phyloP scores from a whole-genome alignment of 495 filamentous ascomycete species.

The Penicillium cataractarum region DNA sequence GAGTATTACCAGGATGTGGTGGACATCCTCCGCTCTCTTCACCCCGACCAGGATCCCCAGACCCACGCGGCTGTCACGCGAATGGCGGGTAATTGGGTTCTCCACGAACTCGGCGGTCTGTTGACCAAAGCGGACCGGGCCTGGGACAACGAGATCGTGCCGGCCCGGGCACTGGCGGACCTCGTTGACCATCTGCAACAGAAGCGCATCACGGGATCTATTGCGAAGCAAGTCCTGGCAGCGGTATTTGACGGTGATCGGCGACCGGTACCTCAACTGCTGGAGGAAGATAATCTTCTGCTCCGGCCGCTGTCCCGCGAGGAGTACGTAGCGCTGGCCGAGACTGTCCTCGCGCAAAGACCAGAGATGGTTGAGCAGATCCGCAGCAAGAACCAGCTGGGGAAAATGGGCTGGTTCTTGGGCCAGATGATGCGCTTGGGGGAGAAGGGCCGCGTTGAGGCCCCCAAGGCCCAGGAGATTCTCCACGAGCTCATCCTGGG shows the following conservation, averaged over 20 bases:
- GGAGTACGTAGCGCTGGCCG: conserved; percentile 50
- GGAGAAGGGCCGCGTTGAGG: conserved; percentile 76
- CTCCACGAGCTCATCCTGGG: conserved; percentile 59
- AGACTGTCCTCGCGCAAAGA: conserved; percentile 51
- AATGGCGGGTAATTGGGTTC: conserved; percentile 69
- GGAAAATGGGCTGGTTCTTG: conserved; percentile 85
- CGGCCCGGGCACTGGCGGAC: conserved; percentile 62
- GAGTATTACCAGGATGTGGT: conserved; percentile 83
- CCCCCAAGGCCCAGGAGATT: conserved; percentile 67
- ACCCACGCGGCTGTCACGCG: conserved; percentile 35
- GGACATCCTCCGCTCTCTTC: conserved; percentile 51
- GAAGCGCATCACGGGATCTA: conserved; percentile 71
- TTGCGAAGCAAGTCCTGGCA: conserved; percentile 74
- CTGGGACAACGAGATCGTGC: conserved; percentile 61
- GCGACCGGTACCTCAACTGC: conserved; percentile 58
- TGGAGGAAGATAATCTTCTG: conserved; percentile 68
- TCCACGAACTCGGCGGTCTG: conserved; percentile 87
- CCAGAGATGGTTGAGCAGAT: conserved; percentile 69
- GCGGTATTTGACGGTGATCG: conserved; percentile 58
- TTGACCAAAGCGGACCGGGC: conserved; percentile 53
- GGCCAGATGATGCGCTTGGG: conserved; percentile 86
- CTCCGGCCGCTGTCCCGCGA: conserved; percentile 59
- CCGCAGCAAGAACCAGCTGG: conserved; percentile 62
- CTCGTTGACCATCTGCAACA: conserved; percentile 66
- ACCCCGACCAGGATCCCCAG: conserved; percentile 34